A percentile compares a stretch with the other conserved stretches of the same genome.
phyloP scores from a whole-genome alignment of 1,284 basidiomycete genomes.

The Sanguinoderma infundibulare region DNA sequence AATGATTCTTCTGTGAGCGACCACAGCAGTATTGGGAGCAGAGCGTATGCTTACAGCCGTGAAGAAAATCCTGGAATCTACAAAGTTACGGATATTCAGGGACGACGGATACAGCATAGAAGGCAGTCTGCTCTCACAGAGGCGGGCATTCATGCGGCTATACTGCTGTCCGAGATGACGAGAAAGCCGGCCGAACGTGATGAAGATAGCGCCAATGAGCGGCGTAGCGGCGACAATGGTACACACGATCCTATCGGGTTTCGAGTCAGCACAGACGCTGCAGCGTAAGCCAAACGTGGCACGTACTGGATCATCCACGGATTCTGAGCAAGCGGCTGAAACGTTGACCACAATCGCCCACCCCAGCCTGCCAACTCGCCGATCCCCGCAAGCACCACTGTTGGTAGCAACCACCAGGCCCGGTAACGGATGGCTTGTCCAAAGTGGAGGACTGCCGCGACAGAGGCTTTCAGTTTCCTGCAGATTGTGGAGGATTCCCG shows the following conservation, averaged over 20 bases:
- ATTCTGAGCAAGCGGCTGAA: conserved; percentile 22
- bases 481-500: neutral
- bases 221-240: conserved; percentile 52
- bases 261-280: conserved; percentile 30
- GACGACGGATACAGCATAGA: conserved; percentile 3
- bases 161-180: conserved; percentile 41
- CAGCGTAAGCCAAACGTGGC: conserved; percentile 38
- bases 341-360: conserved; percentile 39
- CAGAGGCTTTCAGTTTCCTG: neutral
- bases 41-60: conserved; percentile 28
- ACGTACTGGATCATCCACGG: conserved; percentile 38
- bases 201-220: conserved; percentile 51
- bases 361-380: conserved; percentile 57
- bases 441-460: conserved; percentile 43
- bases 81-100: neutral
- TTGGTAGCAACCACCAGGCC: conserved; percentile 58
- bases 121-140: too few relatives aligned
- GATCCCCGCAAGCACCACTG: conserved; percentile 51
- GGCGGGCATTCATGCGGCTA: conserved; percentile 30
- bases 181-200: conserved; percentile 50
- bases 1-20: neutral
- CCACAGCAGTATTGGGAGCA: neutral
- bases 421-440: conserved; percentile 46
- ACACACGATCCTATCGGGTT: conserved; percentile 36
- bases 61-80: conserved; percentile 44